phyloP scores from a whole-genome alignment of 2,329 filamentous ascomycete species.

The Xylaria multiplex region DNA sequence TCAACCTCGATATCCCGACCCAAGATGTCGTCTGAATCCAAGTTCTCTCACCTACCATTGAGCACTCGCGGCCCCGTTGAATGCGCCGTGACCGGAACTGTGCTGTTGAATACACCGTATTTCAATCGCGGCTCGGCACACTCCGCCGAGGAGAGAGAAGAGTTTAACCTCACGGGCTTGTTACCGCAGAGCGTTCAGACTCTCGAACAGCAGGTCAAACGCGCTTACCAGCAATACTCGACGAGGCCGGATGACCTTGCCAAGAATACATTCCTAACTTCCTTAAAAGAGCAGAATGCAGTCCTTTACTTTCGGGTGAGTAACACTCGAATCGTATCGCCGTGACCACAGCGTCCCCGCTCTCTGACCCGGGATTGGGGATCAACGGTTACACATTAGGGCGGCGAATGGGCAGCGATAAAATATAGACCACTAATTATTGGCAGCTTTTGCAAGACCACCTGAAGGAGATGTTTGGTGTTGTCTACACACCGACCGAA shows the following conservation, averaged over 20 bases:
- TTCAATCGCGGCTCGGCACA: constrained; percentile 90
- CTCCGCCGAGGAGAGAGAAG: constrained; percentile 71
- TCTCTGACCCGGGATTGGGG: not conserved
- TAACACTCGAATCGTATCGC: not conserved
- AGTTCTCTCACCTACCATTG: constrained; percentile 59
- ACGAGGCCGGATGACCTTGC: constrained; percentile 71
- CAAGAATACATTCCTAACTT: constrained; percentile 90
- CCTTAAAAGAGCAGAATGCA: constrained; percentile 85
- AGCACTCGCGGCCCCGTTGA: constrained; percentile 60
- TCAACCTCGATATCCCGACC: constrained; percentile 22
- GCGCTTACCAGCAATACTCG: constrained; percentile 84
- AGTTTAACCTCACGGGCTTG: constrained; percentile 77
- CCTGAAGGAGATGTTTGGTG: constrained; percentile 85
- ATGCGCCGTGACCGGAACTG: constrained; percentile 60
- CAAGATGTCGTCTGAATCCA: constrained; percentile 47
- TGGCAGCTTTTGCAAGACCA: constrained; percentile 76
- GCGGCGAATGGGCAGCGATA: not conserved
- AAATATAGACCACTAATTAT: not conserved
- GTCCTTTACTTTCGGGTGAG: constrained; percentile 80
- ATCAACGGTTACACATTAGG: not conserved
- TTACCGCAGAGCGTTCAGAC: constrained; percentile 78
- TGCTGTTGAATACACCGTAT: constrained; percentile 71
- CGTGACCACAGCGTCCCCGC: not conserved
- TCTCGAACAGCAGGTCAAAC: constrained; percentile 77
- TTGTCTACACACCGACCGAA: constrained; percentile 93